Evolutionary conservation across 345 rosid species (phyloP), one percentile per base, ranked within the genome.

Genomic region (Moringa oleifera): DNA sequence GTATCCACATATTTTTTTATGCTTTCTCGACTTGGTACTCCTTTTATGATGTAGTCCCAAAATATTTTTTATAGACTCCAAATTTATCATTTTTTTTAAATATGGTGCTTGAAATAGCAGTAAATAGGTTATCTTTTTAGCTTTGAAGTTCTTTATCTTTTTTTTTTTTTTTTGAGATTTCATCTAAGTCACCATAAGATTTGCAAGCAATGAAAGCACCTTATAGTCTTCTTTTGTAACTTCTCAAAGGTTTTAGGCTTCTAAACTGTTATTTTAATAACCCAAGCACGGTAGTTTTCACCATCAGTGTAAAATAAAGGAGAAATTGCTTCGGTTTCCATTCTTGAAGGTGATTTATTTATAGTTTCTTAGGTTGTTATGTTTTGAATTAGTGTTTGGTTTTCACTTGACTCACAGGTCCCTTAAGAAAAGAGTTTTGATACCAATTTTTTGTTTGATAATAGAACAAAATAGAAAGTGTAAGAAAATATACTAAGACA

Each of bases 21-120:
- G 20, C 45, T 10, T 55, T 54, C 18, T 55, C 20, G n/a, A 33
- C 33, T 7, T 21, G 13, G 15, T 65, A 65, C 24, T 65, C 53
- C 37, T 55, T 65, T 20, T 65, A n/a, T 36, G 45, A 65, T 37
- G 21, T 65, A 65, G 20, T 65, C 62, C 58, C 62, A 65, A 0
- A 55, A n/a, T 55, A 0, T 55, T 41, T 15, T 65, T 55, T 37
- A 41, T 23, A 20, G 53, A 18, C 20, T 55, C 21, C 18, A 36
- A 37, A 56, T 55, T n/a, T n/a, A n/a, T n/a, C n/a, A 23, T 55
- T 46, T 47, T 24, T 22, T 0, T 37, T 56, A 36, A 65, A 65
- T 3, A 65, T 65, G 10, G 33, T 55, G 9, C 2, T 18, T 25
- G 61, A 45, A 4, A 59, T 25, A 4, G 17, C 25, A 19, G 51